These are phyloP conservation scores for Wallacemonas rigidus DNA, from an alignment of 208 protist genomes.

Conservation along the genomic window DNA sequence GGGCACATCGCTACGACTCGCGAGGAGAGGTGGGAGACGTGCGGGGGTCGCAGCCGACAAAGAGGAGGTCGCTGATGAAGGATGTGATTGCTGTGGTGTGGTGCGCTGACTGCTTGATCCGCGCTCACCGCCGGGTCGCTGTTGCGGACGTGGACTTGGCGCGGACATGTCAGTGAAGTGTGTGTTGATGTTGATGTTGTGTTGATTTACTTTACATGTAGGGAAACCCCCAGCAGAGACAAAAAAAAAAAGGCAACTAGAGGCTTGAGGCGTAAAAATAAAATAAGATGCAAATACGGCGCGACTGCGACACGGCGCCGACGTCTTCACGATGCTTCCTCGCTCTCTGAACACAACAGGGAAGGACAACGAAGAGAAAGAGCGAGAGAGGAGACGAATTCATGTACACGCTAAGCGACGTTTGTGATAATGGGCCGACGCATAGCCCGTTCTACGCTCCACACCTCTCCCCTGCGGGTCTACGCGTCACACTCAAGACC, in stretches of 20 bases:
- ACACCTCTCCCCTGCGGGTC: no score
- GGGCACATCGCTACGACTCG: slow-evolving; percentile 4
- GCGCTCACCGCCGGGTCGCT: background rate
- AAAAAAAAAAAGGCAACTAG: background rate
- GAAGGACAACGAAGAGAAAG: no score
- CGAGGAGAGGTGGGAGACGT: slow-evolving; percentile 2
- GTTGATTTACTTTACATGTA: background rate
- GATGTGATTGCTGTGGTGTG: slow-evolving; percentile 2
- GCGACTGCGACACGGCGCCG: no score
- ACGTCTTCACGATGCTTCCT: no score
- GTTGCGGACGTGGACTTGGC: background rate
- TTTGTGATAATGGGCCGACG: no score
- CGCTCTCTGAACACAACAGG: no score
- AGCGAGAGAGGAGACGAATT: no score
- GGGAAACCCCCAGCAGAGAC: background rate
- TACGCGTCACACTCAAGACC: no score
- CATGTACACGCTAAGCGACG: no score
- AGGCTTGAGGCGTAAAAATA: no score
- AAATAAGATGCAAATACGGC: no score
- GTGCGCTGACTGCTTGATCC: background rate
- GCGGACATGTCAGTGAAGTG: background rate
- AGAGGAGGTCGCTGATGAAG: slow-evolving; percentile 4
- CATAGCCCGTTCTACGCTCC: no score
- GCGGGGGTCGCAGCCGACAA: background rate
- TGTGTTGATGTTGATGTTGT: background rate